Conservation (phyloP, 2,329 filamentous ascomycete genomes). For the Purpureocillium takamizusanense region DNA sequence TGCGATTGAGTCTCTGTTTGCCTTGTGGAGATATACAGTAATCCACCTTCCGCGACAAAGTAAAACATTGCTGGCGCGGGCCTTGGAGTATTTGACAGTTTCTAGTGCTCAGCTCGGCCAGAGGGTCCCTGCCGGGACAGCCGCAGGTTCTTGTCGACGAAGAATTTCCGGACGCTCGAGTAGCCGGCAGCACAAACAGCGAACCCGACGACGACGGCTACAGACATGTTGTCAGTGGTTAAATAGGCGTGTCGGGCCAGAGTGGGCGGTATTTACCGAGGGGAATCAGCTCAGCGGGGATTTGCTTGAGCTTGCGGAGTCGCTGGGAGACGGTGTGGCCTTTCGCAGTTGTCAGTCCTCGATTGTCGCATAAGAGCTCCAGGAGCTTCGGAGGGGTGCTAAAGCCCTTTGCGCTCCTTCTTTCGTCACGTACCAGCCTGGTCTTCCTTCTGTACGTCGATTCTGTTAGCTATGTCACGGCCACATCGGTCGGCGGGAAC, state of each 20-base stretch:
- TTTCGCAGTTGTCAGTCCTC: slow-evolving; percentile 26
- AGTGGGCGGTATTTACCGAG: slow-evolving; percentile 54
- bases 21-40: slow-evolving; percentile 10
- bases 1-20: slow-evolving; percentile 9
- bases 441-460: slow-evolving; percentile 49
- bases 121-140: slow-evolving; percentile 59
- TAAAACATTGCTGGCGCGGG: slow-evolving; percentile 2
- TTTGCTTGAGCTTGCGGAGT: slow-evolving; percentile 77
- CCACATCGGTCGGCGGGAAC: slow-evolving; percentile 10
- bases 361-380: not conserved
- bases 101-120: slow-evolving; percentile 28
- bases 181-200: slow-evolving; percentile 74
- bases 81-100: slow-evolving; percentile 2
- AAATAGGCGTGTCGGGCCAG: not conserved
- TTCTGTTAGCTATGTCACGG: slow-evolving; percentile 14
- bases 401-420: not conserved
- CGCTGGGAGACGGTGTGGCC: slow-evolving; percentile 96
- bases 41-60: slow-evolving; percentile 5
- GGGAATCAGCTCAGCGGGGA: slow-evolving; percentile 89
- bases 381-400: not conserved
- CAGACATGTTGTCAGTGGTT: slow-evolving; percentile 1
- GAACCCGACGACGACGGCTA: slow-evolving; percentile 81
- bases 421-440: slow-evolving; percentile 50
- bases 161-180: slow-evolving; percentile 73
- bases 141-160: slow-evolving; percentile 86